Evolutionary conservation across 768 basidiomycete species (phyloP).

Genomic region (Crassisporium funariophilum): DNA sequence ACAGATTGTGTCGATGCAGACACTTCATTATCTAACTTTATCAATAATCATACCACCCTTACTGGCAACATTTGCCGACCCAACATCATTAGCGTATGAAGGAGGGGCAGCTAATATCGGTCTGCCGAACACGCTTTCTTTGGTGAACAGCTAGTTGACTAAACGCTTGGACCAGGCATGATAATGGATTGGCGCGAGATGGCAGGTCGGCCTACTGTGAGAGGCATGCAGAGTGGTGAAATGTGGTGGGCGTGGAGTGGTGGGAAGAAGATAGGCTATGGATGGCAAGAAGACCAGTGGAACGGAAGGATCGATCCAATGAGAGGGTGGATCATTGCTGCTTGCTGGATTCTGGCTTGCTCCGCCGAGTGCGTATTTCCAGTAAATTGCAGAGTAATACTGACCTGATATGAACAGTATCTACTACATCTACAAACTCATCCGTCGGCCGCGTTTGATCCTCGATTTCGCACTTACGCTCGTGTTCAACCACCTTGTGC

Average conservation of each 20-base stretch:
- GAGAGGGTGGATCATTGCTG: slow-evolving; percentile 89
- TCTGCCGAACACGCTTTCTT: slow-evolving; percentile 32
- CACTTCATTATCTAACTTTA: slow-evolving; percentile 91
- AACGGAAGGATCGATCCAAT: slow-evolving; percentile 73
- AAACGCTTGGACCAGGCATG: slow-evolving; percentile 56
- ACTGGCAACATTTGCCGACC: slow-evolving; percentile 73
- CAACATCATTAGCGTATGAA: slow-evolving; percentile 68
- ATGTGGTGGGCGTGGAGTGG: slow-evolving; percentile 85
- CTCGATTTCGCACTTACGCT: slow-evolving; percentile 94
- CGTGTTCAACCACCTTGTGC: slow-evolving; percentile 86
- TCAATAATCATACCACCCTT: slow-evolving; percentile 81
- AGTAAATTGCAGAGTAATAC: slow-evolving; percentile 4
- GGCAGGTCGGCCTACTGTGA: slow-evolving; percentile 80
- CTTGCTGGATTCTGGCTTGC: slow-evolving; percentile 83
- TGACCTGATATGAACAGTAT: slow-evolving; percentile 38
- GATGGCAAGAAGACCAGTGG: slow-evolving; percentile 55
- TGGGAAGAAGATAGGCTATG: slow-evolving; percentile 71
- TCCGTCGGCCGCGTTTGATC: slow-evolving; percentile 90
- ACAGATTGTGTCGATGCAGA: slow-evolving; percentile 92
- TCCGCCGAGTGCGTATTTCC: slow-evolving; percentile 76
- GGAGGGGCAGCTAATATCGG: slow-evolving; percentile 82
- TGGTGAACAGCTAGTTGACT: not conserved
- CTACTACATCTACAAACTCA: slow-evolving; percentile 82
- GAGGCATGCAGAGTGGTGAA: slow-evolving; percentile 61
- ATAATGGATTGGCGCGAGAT: slow-evolving; percentile 99